Conservation (phyloP, 495 filamentous ascomycete genomes). For the Penicillium longicatenatum region DNA sequence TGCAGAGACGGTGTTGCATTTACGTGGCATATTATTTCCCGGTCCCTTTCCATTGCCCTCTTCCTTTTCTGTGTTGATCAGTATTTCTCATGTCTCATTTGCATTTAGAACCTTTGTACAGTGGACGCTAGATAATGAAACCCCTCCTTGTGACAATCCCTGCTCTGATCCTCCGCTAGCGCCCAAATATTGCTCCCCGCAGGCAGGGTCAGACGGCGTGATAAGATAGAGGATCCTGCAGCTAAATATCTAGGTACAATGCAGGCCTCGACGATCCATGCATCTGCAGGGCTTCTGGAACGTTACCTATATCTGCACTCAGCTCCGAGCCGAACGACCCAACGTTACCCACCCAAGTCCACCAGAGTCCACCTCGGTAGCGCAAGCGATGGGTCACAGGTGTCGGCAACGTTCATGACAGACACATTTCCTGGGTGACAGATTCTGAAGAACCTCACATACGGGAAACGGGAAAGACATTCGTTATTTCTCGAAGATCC, state of each 20-base stretch:
- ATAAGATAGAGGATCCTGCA: constrained; percentile 6
- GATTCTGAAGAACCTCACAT: background rate
- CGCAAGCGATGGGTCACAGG: background rate
- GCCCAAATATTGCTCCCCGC: background rate
- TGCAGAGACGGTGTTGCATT: constrained; percentile 29
- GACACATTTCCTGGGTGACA: background rate
- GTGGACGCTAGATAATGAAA: constrained; percentile 26
- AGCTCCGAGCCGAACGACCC: constrained; percentile 10
- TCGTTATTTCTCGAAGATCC: background rate
- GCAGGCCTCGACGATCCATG: constrained; percentile 8
- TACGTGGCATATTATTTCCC: constrained; percentile 19
- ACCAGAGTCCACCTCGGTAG: background rate
- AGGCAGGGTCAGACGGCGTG: background rate
- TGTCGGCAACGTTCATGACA: background rate
- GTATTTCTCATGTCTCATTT: constrained; percentile 2
- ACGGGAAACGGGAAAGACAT: background rate
- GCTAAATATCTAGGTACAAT: background rate
- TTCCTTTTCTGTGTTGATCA: background rate
- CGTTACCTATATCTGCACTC: constrained; percentile 7
- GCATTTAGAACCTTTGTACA: constrained; percentile 31
- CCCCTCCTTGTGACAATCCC: background rate
- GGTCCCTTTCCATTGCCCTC: background rate
- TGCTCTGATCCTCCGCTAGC: background rate
- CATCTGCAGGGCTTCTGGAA: constrained; percentile 15
- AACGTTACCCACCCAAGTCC: background rate